Percentiles rank a stretch among this genome's conserved stretches.
Conservation (phyloP, 2,329 filamentous ascomycete genomes). For the Aspergillus flavus region DNA sequence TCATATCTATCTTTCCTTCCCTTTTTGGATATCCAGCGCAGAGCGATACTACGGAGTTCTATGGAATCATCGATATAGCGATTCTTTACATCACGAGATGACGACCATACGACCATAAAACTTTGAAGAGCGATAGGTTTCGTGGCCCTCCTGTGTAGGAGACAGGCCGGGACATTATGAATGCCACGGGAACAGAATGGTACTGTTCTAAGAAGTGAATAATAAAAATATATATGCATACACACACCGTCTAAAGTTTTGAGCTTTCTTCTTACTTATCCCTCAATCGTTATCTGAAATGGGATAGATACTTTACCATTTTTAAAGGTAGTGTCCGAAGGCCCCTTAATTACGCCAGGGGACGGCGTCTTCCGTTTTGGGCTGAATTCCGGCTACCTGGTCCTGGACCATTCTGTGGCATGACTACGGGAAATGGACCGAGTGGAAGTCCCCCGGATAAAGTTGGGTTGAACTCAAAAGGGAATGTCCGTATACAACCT, state of each 20-base stretch:
- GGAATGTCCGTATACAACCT: neutral
- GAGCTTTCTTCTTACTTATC: neutral
- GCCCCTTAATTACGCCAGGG: neutral
- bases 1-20: constrained; percentile 2
- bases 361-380: neutral
- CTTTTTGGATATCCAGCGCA: constrained; percentile 13
- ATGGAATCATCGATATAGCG: constrained; percentile 13
- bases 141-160: constrained; percentile 6
- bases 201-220: constrained; percentile 1
- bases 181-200: neutral
- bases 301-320: neutral
- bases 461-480: neutral
- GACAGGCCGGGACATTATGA: neutral
- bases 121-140: constrained; percentile 17
- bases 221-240: neutral
- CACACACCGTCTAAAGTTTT: neutral
- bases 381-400: neutral
- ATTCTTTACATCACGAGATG: constrained; percentile 15
- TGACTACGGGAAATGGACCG: neutral
- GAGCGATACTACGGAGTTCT: constrained; percentile 18
- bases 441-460: neutral
- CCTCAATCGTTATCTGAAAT: neutral
- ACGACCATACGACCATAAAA: constrained; percentile 20
- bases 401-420: neutral
- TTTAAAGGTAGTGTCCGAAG: neutral